Conservation (phyloP, 1,139 yeast genomes). For the Yamadazyma atlantica region DNA sequence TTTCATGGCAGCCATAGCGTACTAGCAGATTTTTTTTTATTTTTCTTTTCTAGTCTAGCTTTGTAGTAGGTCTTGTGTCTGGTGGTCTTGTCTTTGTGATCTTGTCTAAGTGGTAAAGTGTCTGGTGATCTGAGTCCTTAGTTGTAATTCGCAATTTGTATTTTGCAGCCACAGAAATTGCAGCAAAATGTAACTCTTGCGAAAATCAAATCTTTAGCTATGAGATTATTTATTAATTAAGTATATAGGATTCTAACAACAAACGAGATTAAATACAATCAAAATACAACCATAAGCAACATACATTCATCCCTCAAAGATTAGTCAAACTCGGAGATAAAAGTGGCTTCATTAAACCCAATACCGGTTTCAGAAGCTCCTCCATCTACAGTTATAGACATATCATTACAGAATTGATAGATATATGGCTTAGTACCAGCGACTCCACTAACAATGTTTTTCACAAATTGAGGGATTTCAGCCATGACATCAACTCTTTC, state of each 20-base stretch:
- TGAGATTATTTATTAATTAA: conserved; percentile 1
- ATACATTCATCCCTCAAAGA: background rate
- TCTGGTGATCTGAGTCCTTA: too few species aligned
- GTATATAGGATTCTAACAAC: conserved; percentile 3
- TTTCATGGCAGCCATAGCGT: too few species aligned
- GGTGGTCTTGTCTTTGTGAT: too few species aligned
- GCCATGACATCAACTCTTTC: conserved; percentile 98
- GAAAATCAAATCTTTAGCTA: background rate
- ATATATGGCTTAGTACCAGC: conserved; percentile 95
- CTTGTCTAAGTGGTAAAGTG: too few species aligned
- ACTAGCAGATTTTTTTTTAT: background rate
- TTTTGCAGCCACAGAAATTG: conserved; percentile 1
- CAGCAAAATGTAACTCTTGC: background rate
- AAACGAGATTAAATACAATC: conserved; percentile 5
- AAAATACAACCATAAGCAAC: conserved; percentile 8
- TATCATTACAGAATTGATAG: conserved; percentile 78
- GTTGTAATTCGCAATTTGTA: background rate
- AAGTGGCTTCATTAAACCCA: conserved; percentile 83
- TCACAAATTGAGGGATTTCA: conserved; percentile 92
- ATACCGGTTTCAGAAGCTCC: conserved; percentile 55
- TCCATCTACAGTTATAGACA: conserved; percentile 37
- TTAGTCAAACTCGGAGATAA: conserved; percentile 47
- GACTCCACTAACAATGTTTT: conserved; percentile 88
- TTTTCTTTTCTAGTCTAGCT: background rate
- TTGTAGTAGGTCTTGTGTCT: too few species aligned